Evolutionary conservation across 305 asterid genomes (phyloP).

Genomic region (Rubia tinctorum): DNA sequence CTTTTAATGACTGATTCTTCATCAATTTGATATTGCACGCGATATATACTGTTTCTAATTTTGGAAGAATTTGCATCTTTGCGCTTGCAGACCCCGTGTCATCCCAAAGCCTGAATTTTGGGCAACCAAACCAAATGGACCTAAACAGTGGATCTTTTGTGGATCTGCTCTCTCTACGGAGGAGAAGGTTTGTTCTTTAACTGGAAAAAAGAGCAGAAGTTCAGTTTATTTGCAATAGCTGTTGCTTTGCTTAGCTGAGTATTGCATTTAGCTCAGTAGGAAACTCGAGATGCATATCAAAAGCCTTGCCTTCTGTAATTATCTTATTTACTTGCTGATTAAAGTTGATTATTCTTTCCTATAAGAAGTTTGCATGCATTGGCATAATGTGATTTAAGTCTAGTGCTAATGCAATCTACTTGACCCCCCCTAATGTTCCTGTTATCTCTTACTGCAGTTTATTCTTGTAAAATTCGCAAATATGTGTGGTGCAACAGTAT

Average conservation of each 20-base stretch:
- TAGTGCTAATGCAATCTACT: too few species aligned
- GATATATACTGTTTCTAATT: neutral
- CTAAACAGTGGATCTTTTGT: conserved; percentile 60
- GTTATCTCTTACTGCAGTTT: conserved; percentile 37
- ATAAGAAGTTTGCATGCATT: too few species aligned
- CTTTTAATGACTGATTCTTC: conserved; percentile 6
- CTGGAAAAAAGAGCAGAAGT: neutral
- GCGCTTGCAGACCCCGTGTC: conserved; percentile 34
- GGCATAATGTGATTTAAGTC: neutral
- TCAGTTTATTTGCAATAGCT: neutral
- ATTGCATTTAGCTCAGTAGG: neutral
- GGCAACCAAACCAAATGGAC: conserved; percentile 43
- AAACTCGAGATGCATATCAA: neutral
- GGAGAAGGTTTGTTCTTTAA: conserved; percentile 57
- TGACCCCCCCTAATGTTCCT: conserved; percentile 18
- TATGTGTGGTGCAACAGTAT: conserved; percentile 58
- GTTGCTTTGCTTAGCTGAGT: neutral
- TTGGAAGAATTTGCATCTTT: conserved; percentile 16
- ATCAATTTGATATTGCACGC: neutral
- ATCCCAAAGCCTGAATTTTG: conserved; percentile 38
- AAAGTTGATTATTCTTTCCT: neutral
- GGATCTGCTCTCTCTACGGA: conserved; percentile 85
- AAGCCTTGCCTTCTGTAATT: too few species aligned
- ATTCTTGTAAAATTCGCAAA: conserved; percentile 51
- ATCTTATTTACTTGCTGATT: neutral